Conservation (phyloP, 1,284 basidiomycete species). For the Malassezia dermatis region DNA sequence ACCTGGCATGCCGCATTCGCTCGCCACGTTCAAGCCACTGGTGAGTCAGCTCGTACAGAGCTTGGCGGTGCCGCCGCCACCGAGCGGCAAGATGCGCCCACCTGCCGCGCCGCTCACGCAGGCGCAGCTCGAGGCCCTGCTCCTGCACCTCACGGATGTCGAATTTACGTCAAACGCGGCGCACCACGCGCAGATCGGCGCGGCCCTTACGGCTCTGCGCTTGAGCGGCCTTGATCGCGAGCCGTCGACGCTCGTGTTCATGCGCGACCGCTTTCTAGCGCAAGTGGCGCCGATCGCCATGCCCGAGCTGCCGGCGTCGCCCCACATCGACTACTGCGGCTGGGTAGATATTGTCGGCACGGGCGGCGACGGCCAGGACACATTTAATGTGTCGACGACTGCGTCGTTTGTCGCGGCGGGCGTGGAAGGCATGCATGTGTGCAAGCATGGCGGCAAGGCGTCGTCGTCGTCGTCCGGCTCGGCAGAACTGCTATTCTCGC, state of each 20-base stretch:
- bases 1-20: constrained; percentile 6
- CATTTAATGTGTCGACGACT: constrained; percentile 94
- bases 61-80: constrained; percentile 5
- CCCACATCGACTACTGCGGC: constrained; percentile 22
- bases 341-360: constrained; percentile 55
- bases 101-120: background rate
- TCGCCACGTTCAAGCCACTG: constrained; percentile 12
- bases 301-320: background rate
- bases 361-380: constrained; percentile 93
- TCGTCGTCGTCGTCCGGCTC: constrained; percentile 90
- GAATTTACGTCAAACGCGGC: constrained; percentile 36
- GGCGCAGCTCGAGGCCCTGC: constrained; percentile 27
- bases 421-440: constrained; percentile 70
- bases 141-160: constrained; percentile 39
- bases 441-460: constrained; percentile 91
- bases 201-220: constrained; percentile 38
- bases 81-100: constrained; percentile 1
- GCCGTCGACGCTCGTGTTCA: constrained; percentile 29
- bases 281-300: constrained; percentile 7
- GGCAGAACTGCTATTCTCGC: constrained; percentile 77
- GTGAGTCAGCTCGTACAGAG: constrained; percentile 14
- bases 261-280: constrained; percentile 30
- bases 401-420: constrained; percentile 90
- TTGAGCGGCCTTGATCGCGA: constrained; percentile 32
- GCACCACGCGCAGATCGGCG: constrained; percentile 40